Evolutionary conservation across 108 stramenopile genomes (phyloP).

Genomic region (Mediolabrus comicus): DNA sequence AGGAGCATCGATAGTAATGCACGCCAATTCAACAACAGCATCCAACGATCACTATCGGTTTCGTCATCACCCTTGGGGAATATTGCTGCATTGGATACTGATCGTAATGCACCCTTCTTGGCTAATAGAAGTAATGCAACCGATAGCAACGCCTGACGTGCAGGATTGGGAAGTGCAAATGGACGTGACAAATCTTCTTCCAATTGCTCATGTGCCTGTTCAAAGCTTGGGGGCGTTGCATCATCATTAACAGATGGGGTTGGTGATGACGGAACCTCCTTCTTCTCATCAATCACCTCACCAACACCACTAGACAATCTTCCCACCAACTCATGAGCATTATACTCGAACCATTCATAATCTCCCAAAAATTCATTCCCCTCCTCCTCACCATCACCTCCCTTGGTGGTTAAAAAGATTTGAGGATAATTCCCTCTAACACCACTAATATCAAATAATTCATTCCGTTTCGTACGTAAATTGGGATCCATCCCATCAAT

Average conservation of each 20-base stretch:
- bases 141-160: conserved; percentile 68
- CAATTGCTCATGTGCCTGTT: not conserved
- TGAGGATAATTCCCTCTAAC: too few relatives aligned
- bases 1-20: conserved; percentile 73
- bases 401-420: too few relatives aligned
- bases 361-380: too few relatives aligned
- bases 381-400: too few relatives aligned
- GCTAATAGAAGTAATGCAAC: conserved; percentile 62
- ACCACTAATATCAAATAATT: too few relatives aligned
- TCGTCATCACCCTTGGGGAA: conserved; percentile 23
- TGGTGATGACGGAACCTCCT: too few relatives aligned
- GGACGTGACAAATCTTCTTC: conserved; percentile 46
- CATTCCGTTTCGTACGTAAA: too few relatives aligned
- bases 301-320: not conserved
- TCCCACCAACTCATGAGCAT: too few relatives aligned
- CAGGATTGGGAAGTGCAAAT: conserved; percentile 79
- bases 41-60: conserved; percentile 32
- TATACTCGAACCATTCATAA: too few relatives aligned
- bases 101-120: conserved; percentile 70
- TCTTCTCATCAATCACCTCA: not conserved
- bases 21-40: conserved; percentile 72
- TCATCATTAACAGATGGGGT: too few relatives aligned
- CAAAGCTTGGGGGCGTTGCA: not conserved
- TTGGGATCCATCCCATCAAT: too few relatives aligned
- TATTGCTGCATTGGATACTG: conserved; percentile 74